Percentiles rank a stretch among this genome's conserved stretches.
Conservation (phyloP, 768 basidiomycete genomes). For the Pulveroboletus frians region DNA sequence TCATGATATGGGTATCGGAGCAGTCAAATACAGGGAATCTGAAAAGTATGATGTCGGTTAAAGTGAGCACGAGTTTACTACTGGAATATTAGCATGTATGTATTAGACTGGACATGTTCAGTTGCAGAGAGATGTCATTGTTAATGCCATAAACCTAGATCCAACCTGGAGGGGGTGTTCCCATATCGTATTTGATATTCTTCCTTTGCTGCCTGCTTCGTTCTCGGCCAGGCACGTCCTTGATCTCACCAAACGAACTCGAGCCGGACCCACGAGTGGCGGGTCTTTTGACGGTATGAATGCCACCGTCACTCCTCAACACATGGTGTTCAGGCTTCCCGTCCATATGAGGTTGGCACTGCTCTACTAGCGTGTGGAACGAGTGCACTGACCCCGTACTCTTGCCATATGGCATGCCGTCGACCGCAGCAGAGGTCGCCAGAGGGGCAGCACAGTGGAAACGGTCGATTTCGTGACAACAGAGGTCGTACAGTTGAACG, state of each 20-base stretch:
- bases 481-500: slow-evolving; percentile 57
- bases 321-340: slow-evolving; percentile 2
- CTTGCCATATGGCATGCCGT: slow-evolving; percentile 38
- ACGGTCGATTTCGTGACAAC: slow-evolving; percentile 58
- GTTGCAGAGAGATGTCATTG: background rate
- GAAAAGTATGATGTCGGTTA: background rate
- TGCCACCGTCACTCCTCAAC: background rate
- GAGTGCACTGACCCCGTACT: slow-evolving; percentile 51
- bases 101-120: background rate
- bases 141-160: slow-evolving; percentile 29
- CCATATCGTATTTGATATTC: slow-evolving; percentile 1
- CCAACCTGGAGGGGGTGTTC: slow-evolving; percentile 43
- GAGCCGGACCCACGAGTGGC: slow-evolving; percentile 4
- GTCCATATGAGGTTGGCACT: slow-evolving; percentile 32
- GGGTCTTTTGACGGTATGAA: background rate
- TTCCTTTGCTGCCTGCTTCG: slow-evolving; percentile 10
- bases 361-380: slow-evolving; percentile 57
- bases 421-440: slow-evolving; percentile 26
- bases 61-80: background rate
- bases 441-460: slow-evolving; percentile 38
- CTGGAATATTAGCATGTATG: background rate
- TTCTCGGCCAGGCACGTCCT: slow-evolving; percentile 10
- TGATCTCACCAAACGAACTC: slow-evolving; percentile 10
- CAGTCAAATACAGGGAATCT: background rate
- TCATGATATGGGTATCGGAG: background rate